phyloP scores from a whole-genome alignment of 148 eudicot genomes.

The Fagopyrum esculentum region DNA sequence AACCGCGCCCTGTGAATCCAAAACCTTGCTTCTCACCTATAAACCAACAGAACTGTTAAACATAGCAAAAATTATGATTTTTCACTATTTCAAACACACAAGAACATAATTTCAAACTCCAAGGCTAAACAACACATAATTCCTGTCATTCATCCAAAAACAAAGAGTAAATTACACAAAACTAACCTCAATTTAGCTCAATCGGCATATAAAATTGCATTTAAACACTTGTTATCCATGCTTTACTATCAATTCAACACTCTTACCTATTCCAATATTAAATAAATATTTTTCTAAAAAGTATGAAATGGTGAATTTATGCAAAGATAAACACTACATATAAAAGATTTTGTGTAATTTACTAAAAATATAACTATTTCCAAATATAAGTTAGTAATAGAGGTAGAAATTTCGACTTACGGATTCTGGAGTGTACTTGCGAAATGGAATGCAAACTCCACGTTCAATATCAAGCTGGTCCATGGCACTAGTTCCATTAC shows the following conservation, averaged over 20 bases:
- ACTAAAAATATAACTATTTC: no score
- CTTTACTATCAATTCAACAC: not conserved
- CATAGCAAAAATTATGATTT: not conserved
- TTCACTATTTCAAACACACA: not conserved
- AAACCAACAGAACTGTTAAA: constrained; percentile 12
- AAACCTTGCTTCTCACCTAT: constrained; percentile 83
- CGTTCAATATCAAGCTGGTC: constrained; percentile 90
- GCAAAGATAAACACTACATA: not conserved
- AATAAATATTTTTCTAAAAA: no score
- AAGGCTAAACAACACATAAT: not conserved
- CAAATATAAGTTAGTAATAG: not conserved
- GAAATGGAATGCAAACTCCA: constrained; percentile 94
- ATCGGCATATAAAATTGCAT: not conserved
- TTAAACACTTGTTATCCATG: not conserved
- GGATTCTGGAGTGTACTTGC: constrained; percentile 77
- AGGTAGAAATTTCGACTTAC: constrained; percentile 23
- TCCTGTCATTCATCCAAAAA: not conserved
- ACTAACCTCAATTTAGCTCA: not conserved
- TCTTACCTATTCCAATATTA: no score
- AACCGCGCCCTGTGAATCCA: constrained; percentile 76
- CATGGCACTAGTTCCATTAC: constrained; percentile 43
- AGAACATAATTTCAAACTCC: not conserved
- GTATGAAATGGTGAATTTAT: no score
- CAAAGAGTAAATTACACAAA: not conserved
- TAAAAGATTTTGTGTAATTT: no score